Conservation (phyloP, 441 rosid species). For the Erodium moschatum region DNA sequence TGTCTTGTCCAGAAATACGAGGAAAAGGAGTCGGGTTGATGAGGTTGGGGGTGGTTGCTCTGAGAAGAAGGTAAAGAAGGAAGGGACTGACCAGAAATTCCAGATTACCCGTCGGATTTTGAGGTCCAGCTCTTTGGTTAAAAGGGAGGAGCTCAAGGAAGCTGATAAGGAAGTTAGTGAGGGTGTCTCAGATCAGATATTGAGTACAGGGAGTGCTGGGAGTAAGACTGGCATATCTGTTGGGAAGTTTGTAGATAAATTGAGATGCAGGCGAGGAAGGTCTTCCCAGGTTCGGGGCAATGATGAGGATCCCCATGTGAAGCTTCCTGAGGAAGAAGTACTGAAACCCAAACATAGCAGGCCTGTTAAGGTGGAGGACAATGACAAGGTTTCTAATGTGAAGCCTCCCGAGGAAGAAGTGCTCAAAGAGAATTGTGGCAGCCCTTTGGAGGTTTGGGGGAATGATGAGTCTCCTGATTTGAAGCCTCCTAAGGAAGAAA, state of each 20-base stretch:
- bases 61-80: slow-evolving; percentile 25
- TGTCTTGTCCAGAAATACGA: slow-evolving; percentile 17
- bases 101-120: slow-evolving; percentile 37
- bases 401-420: slow-evolving; percentile 12
- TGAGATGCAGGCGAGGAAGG: slow-evolving; percentile 27
- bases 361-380: background rate
- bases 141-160: slow-evolving; percentile 9
- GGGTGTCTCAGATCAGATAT: slow-evolving; percentile 6
- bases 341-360: background rate
- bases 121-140: slow-evolving; percentile 33
- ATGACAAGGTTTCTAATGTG: background rate
- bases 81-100: slow-evolving; percentile 15
- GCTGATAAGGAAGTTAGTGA: slow-evolving; percentile 14
- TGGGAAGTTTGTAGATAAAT: background rate
- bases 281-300: slow-evolving; percentile 23
- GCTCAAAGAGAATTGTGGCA: slow-evolving; percentile 23
- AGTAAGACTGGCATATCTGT: slow-evolving; percentile 15
- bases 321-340: background rate
- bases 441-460: slow-evolving; percentile 21
- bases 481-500: slow-evolving; percentile 19
- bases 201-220: slow-evolving; percentile 9
- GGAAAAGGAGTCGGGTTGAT: slow-evolving; percentile 25
- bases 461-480: slow-evolving; percentile 10
- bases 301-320: slow-evolving; percentile 5
- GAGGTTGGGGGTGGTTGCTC: background rate